Conservation (phyloP, 805 yeast species). For the Candida ficus region DNA sequence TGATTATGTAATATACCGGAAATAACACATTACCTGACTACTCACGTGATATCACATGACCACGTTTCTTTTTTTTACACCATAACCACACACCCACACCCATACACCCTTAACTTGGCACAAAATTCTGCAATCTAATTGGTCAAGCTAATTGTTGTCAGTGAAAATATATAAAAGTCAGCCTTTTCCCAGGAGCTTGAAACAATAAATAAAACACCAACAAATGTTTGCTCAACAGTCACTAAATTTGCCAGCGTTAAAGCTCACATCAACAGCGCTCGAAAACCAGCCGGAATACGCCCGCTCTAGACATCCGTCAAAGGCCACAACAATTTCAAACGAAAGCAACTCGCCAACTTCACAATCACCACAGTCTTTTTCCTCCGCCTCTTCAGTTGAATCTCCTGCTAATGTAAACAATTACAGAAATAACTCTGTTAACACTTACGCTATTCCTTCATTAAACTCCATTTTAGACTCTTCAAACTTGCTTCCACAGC, state of each 20-base stretch:
- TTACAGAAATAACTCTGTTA: neutral
- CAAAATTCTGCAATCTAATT: conserved; percentile 3
- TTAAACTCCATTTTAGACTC: conserved; percentile 23
- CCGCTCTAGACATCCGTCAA: conserved; percentile 14
- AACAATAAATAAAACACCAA: neutral
- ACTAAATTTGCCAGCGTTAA: conserved; percentile 7
- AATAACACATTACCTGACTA: no score
- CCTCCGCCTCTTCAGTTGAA: conserved; percentile 23
- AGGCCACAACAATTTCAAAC: conserved; percentile 19
- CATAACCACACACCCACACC: no score
- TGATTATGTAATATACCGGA: no score
- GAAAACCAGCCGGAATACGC: conserved; percentile 1
- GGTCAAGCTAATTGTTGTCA: neutral
- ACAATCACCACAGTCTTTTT: conserved; percentile 23
- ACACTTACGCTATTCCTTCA: conserved; percentile 18
- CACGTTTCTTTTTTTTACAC: no score
- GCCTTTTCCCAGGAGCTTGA: neutral
- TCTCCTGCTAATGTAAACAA: conserved; percentile 15
- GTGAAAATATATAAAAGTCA: neutral
- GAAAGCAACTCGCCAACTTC: conserved; percentile 25
- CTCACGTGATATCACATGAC: no score
- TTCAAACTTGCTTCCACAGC: conserved; percentile 9
- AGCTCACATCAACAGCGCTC: conserved; percentile 8
- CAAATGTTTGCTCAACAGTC: conserved; percentile 6
- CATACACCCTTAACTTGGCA: no score